Evolutionary conservation across 2,329 filamentous ascomycete genomes (phyloP).

Genomic region (Mycogone perniciosa): DNA sequence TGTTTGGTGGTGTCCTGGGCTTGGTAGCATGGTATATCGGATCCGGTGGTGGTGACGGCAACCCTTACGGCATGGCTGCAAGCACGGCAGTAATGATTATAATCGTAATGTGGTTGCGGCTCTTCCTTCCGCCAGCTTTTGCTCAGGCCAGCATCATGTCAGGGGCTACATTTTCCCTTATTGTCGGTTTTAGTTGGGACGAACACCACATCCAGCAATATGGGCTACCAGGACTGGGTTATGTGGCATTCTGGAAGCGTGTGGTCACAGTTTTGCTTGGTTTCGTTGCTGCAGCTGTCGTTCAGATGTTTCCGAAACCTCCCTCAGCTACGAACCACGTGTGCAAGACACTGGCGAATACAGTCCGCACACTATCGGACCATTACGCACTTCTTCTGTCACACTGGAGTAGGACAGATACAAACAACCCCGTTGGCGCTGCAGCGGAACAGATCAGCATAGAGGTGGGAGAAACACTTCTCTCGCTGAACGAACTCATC

Average conservation of each 20-base stretch:
- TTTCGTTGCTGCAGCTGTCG: conserved; percentile 34
- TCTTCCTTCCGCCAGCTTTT: conserved; percentile 27
- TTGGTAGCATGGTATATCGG: conserved; percentile 47
- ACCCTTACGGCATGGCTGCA: conserved; percentile 44
- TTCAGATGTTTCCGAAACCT: conserved; percentile 41
- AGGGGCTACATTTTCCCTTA: conserved; percentile 34
- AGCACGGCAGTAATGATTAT: conserved; percentile 34
- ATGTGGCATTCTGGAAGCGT: conserved; percentile 43
- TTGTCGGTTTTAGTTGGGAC: conserved; percentile 43
- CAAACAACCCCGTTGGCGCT: conserved; percentile 23
- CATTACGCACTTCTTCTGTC: conserved; percentile 45
- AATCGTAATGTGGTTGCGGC: conserved; percentile 29
- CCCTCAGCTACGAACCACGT: conserved; percentile 41
- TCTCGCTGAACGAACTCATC: conserved; percentile 21
- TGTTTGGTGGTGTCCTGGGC: conserved; percentile 41
- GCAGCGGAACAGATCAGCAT: conserved; percentile 26
- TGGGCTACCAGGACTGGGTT: conserved; percentile 41
- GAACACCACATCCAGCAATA: conserved; percentile 36
- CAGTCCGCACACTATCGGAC: conserved; percentile 36
- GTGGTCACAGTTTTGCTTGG: conserved; percentile 39
- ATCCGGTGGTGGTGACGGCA: conserved; percentile 40
- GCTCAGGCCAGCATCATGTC: conserved; percentile 26
- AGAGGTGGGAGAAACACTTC: conserved; percentile 24
- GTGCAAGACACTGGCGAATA: conserved; percentile 38
- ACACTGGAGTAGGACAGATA: conserved; percentile 32